Evolutionary conservation across 805 yeast genomes (phyloP), one percentile per base, ranked within the genome.

Genomic region (Hemisphaericaspora nanyangensis): DNA sequence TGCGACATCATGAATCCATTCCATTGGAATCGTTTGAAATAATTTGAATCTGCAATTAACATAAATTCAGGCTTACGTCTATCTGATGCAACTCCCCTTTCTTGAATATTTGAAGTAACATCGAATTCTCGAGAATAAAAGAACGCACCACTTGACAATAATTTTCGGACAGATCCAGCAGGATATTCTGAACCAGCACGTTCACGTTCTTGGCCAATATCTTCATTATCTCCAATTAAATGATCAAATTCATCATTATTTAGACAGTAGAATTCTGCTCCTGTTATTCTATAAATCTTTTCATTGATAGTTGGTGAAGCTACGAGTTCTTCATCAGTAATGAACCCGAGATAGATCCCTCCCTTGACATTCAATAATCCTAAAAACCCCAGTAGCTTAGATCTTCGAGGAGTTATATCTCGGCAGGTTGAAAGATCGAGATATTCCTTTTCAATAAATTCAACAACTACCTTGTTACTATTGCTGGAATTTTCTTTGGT

Each of bases 181-280:
- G 79, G 79, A 39, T 49, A 50, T 34, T 61, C 57, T 13, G 51
- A 51, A 17, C 43, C 45, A 24, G 43, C 46, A 4, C 52, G 34
- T 1, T 30, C 43, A 56, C 65, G 38, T 56, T 61, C 42, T 61
- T 26, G 31, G n/a, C 45, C 46, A 24, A 49, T 48, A 12, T 40
- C 40, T 16, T 48, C 50, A 10, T 37, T 24, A 15, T 37, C 37
- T 8, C 26, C 26, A 13, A 39, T 24, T 13, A 42, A 17, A 16
- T 36, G 46, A 53, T 83, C 91, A 51, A 59, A 79, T 26, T 65
- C 69, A 34, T 75, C 79, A 34, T 72, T 74, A 43, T 76, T 77
- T 31, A 85, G 63, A 49, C 90, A 82, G 42, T 75, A 74, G 54
- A 83, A 82, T 39, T 78, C 80, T 1, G 82, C 84, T 17, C 74